Percentiles rank a stretch among this genome's conserved stretches.
Conservation (phyloP, 2,329 filamentous ascomycete genomes). For the Aspergillus sp. region DNA sequence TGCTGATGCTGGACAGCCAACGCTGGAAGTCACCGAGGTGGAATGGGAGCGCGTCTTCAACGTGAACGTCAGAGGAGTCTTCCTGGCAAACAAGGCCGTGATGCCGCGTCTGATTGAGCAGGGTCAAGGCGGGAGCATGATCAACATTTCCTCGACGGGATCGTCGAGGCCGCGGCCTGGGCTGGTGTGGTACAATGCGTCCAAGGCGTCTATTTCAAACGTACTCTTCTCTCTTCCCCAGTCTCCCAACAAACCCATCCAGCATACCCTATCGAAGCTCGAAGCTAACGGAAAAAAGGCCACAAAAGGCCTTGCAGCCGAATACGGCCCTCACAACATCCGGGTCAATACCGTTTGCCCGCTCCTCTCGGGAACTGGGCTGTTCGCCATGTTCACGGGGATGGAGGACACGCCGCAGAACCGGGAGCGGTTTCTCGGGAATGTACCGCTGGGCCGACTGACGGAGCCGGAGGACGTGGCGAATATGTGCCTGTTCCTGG, state of each 20-base stretch:
- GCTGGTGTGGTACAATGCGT: slow-evolving; percentile 39
- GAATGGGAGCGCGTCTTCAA: slow-evolving; percentile 38
- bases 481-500: slow-evolving; percentile 60
- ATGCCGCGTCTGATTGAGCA: slow-evolving; percentile 30
- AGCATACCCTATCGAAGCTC: not conserved
- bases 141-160: slow-evolving; percentile 38
- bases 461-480: slow-evolving; percentile 53
- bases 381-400: slow-evolving; percentile 42
- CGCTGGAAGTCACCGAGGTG: slow-evolving; percentile 32
- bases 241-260: too few relatives aligned
- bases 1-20: slow-evolving; percentile 19
- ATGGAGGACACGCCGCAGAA: slow-evolving; percentile 38
- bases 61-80: slow-evolving; percentile 38
- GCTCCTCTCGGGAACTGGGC: slow-evolving; percentile 56
- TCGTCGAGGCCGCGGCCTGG: slow-evolving; percentile 34
- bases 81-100: slow-evolving; percentile 23
- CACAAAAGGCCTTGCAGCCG: slow-evolving; percentile 59
- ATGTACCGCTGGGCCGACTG: slow-evolving; percentile 35
- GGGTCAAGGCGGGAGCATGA: slow-evolving; percentile 33
- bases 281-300: slow-evolving; percentile 32
- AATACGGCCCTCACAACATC: slow-evolving; percentile 55
- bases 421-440: slow-evolving; percentile 34
- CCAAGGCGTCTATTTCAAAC: slow-evolving; percentile 37
- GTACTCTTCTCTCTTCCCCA: slow-evolving; percentile 17
- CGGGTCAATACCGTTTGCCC: slow-evolving; percentile 42